A percentile compares a stretch with the other conserved stretches of the same genome.
Evolutionary conservation across 345 rosid species (phyloP).

Genomic region (Bruguiera parviflora): DNA sequence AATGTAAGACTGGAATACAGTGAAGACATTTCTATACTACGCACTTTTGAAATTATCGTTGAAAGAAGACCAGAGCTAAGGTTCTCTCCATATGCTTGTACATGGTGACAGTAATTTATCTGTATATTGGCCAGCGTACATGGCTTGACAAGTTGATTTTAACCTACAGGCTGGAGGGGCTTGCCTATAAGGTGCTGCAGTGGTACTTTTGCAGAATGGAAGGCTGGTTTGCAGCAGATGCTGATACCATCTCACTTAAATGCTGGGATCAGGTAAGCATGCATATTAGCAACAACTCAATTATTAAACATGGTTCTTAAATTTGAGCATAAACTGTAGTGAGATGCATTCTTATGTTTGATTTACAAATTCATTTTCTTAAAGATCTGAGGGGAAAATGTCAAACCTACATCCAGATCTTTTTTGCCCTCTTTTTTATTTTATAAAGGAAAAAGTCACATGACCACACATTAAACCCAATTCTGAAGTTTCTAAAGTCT

Average conservation of each 20-base stretch:
- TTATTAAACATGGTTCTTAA: neutral
- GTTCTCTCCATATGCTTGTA: slow-evolving; percentile 24
- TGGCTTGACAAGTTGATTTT: slow-evolving; percentile 12
- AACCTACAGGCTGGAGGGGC: slow-evolving; percentile 65
- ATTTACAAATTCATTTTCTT: no score
- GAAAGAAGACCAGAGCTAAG: slow-evolving; percentile 79
- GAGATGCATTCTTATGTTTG: no score
- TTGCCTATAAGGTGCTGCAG: slow-evolving; percentile 76
- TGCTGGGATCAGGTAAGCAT: slow-evolving; percentile 80
- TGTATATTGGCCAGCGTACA: neutral
- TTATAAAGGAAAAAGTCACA: no score
- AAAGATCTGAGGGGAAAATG: no score
- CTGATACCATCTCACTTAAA: slow-evolving; percentile 81
- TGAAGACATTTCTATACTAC: slow-evolving; percentile 71
- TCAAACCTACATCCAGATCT: no score
- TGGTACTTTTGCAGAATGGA: slow-evolving; percentile 99
- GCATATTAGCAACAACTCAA: neutral
- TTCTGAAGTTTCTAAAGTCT: no score
- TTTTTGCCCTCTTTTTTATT: no score
- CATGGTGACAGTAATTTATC: neutral
- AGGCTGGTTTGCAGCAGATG: slow-evolving; percentile 99
- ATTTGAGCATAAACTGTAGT: no score
- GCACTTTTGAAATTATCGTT: slow-evolving; percentile 67
- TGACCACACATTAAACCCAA: no score
- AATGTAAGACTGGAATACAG: slow-evolving; percentile 59